A percentile compares a stretch with the other conserved stretches of the same genome.
phyloP scores from a whole-genome alignment of 306 rosid genomes.

The Casuarina cunninghamiana region DNA sequence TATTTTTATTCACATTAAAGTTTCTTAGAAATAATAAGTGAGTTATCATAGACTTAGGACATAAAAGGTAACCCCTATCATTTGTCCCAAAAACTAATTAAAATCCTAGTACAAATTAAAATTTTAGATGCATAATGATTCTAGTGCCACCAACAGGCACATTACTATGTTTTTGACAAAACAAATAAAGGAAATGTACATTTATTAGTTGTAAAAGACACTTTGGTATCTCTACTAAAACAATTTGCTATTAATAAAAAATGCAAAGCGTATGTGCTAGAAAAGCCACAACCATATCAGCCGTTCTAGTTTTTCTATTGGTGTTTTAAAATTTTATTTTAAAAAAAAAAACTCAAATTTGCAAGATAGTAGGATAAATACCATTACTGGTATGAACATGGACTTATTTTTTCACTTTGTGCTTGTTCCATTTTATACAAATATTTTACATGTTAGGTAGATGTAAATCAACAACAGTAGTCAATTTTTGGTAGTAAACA shows the following conservation, averaged over 20 bases:
- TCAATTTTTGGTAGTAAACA: not conserved
- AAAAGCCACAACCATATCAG: not conserved
- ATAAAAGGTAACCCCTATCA: not conserved
- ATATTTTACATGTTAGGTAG: not conserved
- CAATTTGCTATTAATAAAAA: not conserved
- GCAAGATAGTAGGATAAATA: not conserved
- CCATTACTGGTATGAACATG: not conserved
- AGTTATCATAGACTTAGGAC: not conserved
- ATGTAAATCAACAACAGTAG: not conserved
- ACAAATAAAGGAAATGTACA: not conserved
- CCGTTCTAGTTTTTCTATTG: no score
- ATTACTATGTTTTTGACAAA: not conserved
- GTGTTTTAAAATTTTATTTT: no score
- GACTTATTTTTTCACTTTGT: not conserved
- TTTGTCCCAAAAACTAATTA: no score
- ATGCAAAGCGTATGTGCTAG: not conserved
- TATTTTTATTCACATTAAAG: not conserved
- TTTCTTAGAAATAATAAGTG: not conserved
- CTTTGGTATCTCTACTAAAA: not conserved
- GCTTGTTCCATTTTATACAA: not conserved
- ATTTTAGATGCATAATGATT: not conserved
- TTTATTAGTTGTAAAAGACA: not conserved
- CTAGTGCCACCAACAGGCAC: not conserved
- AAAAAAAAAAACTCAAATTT: no score
- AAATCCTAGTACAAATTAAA: no score